Conservation (phyloP, 345 rosid genomes). For the Eucalyptus microcorys region DNA sequence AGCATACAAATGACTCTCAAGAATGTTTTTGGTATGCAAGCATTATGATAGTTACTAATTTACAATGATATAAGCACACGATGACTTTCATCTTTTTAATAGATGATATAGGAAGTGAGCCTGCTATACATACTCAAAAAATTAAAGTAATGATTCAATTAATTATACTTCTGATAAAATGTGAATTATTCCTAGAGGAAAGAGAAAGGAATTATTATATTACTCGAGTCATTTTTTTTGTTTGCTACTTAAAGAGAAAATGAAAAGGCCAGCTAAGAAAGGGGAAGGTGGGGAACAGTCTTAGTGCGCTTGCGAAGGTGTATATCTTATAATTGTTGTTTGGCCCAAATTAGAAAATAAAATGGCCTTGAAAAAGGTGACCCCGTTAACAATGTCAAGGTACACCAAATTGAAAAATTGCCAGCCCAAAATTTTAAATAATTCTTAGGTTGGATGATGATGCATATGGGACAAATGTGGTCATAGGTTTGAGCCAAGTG, state of each 20-base stretch:
- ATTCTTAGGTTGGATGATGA: not conserved
- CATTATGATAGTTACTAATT: not conserved
- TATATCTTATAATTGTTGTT: not conserved
- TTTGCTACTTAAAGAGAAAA: not conserved
- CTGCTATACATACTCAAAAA: not conserved
- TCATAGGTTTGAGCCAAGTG: not conserved
- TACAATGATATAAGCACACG: not conserved
- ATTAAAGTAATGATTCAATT: not conserved
- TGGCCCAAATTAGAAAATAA: not conserved
- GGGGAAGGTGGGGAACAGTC: not conserved
- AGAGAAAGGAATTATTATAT: not conserved
- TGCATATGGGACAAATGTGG: not conserved
- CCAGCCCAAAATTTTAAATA: not conserved
- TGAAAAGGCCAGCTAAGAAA: not conserved
- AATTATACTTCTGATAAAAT: not conserved
- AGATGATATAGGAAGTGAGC: not conserved
- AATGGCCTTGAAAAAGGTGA: not conserved
- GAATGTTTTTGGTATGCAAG: not conserved
- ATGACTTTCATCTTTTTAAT: not conserved
- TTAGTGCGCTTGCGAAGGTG: not conserved
- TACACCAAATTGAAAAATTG: not conserved
- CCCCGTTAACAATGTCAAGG: not conserved
- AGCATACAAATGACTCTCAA: not conserved
- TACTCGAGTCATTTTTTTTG: not conserved
- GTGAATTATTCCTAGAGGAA: not conserved